Base-by-base conservation (phyloP, 495 filamentous ascomycete genomes). In the Terfezia boudieri region DNA sequence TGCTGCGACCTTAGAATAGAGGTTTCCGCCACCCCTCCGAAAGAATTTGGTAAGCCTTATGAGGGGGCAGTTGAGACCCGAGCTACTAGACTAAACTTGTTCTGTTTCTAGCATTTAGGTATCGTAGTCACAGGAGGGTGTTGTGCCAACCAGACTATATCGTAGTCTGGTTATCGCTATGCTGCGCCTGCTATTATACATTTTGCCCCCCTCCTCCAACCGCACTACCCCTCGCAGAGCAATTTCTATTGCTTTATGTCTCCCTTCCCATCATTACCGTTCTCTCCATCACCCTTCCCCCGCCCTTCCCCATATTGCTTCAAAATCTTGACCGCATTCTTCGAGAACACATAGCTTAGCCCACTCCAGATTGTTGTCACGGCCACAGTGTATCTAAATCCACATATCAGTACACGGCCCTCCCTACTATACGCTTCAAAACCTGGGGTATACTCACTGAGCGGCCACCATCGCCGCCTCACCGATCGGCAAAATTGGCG, bases 321-420 rank as follows among this genome's bases (percentile, higher is more conserved):
- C 10, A 92, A 63, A 50, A 89, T 89, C 64, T 79, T 86, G 48
- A 89, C 83, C 0, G 83, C 84, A 60, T 86, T 77, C 61, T 83
- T 86, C 55, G 79, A 80, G 62, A 80, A 86, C 36, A 89, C 69
- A 61, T 92, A 92, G 64, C 82, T 84, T 4, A 84, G 71, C 16
- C 85, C 85, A 36, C 83, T 88, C 84, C 84, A 87, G 12, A 89
- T 64, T 1, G 85, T 92, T 10, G 85, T 92, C 0, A 74, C 74
- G 0, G 83, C 85, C 8, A 92, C 85, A 37, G 86, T 68, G 59
- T 85, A 82, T 56, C 79, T 81, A 41, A 16, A 54, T 37, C 17
- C 11, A 17, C 52, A 32, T 62, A 63, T 81, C 74, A 5, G 7
- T 32, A 32, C 7, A 32, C 26, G 26, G 4, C 26, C 26, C 26